These are phyloP conservation scores for Didymella exigua DNA, from an alignment of 2,329 filamentous ascomycete genomes.

Conservation along the genomic window DNA sequence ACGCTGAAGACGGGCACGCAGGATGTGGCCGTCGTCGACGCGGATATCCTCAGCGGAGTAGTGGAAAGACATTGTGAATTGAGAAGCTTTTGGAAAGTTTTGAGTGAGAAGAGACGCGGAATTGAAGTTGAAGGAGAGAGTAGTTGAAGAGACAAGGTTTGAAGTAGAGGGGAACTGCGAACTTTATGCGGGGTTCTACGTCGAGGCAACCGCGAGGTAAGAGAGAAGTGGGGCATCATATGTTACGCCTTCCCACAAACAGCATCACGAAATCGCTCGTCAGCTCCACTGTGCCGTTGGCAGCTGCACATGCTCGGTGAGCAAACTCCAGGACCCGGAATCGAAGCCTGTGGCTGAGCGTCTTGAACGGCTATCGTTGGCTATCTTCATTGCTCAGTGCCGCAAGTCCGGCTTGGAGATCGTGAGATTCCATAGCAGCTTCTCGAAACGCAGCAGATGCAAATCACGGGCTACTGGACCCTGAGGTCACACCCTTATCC, in stretches of 20 bases:
- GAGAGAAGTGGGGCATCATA: conserved; percentile 12
- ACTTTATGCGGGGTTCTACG: conserved; percentile 13
- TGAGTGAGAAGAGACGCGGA: background rate
- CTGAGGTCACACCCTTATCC: conserved; percentile 15
- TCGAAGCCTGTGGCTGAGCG: background rate
- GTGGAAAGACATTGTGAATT: conserved; percentile 54
- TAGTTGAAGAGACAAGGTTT: conserved; percentile 1
- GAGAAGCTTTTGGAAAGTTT: background rate
- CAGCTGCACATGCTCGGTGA: conserved; percentile 7
- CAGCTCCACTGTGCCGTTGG: conserved; percentile 9
- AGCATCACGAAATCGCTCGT: conserved; percentile 16
- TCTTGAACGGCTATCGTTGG: conserved; percentile 7
- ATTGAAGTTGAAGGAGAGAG: background rate
- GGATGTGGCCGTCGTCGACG: conserved; percentile 59
- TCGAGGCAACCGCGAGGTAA: conserved; percentile 11
- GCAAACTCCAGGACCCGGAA: conserved; percentile 3
- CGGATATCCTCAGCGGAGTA: conserved; percentile 53
- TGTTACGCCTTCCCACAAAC: conserved; percentile 1
- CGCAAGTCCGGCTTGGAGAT: conserved; percentile 17
- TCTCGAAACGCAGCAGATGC: conserved; percentile 14
- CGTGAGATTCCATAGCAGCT: conserved; percentile 3
- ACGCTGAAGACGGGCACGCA: conserved; percentile 52
- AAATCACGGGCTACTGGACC: conserved; percentile 5
- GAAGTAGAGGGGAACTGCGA: conserved; percentile 3
- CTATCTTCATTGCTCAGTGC: background rate